Evolutionary conservation across 768 basidiomycete genomes (phyloP).

Genomic region (Leccinum imitatum): DNA sequence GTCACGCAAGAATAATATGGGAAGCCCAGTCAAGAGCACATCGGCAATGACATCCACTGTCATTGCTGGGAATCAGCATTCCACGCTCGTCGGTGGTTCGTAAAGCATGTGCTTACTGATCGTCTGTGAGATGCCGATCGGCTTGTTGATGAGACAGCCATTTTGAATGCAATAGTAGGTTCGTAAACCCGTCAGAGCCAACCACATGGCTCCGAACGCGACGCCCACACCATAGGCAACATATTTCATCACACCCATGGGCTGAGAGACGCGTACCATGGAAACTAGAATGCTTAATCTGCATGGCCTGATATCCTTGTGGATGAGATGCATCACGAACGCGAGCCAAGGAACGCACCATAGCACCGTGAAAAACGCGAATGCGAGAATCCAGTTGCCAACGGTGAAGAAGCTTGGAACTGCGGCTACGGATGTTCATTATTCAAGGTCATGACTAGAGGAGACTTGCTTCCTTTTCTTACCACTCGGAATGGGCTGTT

Average conservation of each 20-base stretch:
- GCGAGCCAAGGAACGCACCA: background rate
- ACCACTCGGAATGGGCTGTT: background rate
- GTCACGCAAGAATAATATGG: conserved; percentile 3
- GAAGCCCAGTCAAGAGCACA: conserved; percentile 3
- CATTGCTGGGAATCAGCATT: background rate
- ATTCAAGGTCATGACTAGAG: background rate
- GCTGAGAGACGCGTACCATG: conserved; percentile 1
- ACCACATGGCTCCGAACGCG: background rate
- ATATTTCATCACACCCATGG: background rate
- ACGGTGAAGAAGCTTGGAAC: background rate
- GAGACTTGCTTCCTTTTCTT: background rate
- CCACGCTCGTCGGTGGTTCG: background rate
- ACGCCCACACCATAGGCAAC: background rate
- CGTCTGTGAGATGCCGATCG: background rate
- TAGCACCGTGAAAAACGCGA: conserved; percentile 3
- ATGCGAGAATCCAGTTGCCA: background rate
- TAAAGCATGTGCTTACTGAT: background rate
- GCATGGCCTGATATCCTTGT: background rate
- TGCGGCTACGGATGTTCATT: background rate
- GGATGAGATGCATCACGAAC: background rate
- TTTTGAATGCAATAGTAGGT: background rate
- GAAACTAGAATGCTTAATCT: background rate
- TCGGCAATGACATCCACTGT: conserved; percentile 1
- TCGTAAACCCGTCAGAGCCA: background rate
- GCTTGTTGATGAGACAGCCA: background rate